Evolutionary conservation across 257 asterid genomes (phyloP), one percentile per base, ranked within the genome.

Genomic region (Solanum medicagineum): DNA sequence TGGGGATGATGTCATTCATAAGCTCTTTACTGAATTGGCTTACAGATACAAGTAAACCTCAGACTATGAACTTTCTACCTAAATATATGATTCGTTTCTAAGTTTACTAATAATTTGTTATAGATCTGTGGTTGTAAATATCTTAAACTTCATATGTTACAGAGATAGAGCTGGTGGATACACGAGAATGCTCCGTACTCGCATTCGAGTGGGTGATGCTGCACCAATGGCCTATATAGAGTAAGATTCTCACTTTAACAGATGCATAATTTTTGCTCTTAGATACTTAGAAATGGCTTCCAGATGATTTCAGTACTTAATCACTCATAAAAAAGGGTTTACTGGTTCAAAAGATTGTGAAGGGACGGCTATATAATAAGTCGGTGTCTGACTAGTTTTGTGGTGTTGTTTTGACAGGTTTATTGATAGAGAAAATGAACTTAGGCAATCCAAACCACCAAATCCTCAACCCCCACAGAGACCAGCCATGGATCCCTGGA

Each of bases 131-230:
- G 83, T 59, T 86, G 84, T 86, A 55, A 24, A 62, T 65, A 19
- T 82, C 49, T 29, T 24, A 7, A 17, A 32, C 22, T 40, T 63
- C 5, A 42, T 63, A 56, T 36, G 68, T 84, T 60, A 54, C 87
- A 88, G 92, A 81, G 90, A 88, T 60, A 90, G 98, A 89, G 92
- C 95, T 73, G 99, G 99, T 89, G 99, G 99, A 81, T 96, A 96
- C 89, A 96, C 98, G 7, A 95, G 99, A 89, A 14, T 96, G 92
- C 98, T 96, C 42, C 93, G 98, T 59, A 93, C 99, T 63, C 91
- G 98, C 63, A 91, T 95, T 66, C 98, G 98, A 80, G 96, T 93
- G 83, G 98, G 99, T 86, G 98, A 96, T 90, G 98, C 98, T 87
- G 98, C 99, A 4, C 89, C 89, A 10, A 93, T 94, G 98, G 99